Conservation (phyloP, 257 asterid genomes). For the Solanum phureja region DNA sequence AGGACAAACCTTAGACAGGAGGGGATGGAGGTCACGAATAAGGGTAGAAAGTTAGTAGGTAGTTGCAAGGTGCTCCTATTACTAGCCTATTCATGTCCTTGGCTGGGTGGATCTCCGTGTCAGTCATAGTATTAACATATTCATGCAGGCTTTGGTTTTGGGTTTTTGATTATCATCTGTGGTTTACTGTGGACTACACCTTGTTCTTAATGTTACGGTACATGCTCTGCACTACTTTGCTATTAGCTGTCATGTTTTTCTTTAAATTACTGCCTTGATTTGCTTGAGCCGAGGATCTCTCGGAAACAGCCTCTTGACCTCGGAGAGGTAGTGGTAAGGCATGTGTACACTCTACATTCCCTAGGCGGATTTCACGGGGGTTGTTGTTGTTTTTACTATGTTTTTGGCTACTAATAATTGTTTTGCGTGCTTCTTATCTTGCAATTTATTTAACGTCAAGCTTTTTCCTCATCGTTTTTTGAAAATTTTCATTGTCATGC, state of each 20-base stretch:
- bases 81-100: neutral
- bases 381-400: neutral
- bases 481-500: slow-evolving; percentile 7
- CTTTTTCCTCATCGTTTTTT: slow-evolving; percentile 2
- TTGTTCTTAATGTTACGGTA: neutral
- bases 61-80: neutral
- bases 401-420: neutral
- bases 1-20: neutral
- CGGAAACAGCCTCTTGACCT: neutral
- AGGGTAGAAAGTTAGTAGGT: neutral
- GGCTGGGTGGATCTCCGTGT: neutral
- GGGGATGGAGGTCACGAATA: neutral
- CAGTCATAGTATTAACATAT: neutral
- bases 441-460: neutral
- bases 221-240: neutral
- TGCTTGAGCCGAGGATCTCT: neutral
- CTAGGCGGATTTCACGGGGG: neutral
- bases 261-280: neutral
- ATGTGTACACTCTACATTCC: neutral
- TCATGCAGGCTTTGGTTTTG: neutral
- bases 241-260: neutral
- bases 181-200: neutral
- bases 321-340: neutral
- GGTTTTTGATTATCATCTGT: neutral
- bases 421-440: neutral